These are phyloP conservation scores for Boletus edulis DNA, from an alignment of 768 basidiomycete species.

Conservation along the genomic window DNA sequence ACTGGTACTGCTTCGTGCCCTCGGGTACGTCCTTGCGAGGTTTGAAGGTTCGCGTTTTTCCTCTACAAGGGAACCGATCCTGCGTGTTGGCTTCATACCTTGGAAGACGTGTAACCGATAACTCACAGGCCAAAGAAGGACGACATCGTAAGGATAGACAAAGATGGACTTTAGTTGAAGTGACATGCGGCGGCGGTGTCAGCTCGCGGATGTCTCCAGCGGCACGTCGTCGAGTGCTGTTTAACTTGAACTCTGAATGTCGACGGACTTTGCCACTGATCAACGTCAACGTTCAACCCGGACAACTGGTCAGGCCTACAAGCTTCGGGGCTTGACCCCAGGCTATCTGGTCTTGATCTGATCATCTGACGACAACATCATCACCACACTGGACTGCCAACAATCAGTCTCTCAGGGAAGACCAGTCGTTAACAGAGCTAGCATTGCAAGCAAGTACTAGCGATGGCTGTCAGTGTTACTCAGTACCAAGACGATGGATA, in stretches of 20 bases:
- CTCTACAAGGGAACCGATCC: conserved; percentile 42
- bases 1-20: conserved; percentile 96
- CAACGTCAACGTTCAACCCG: too few species aligned
- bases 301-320: too few species aligned
- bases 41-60: conserved; percentile 94
- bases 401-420: too few species aligned
- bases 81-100: conserved; percentile 11
- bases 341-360: too few species aligned
- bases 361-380: too few species aligned
- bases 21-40: conserved; percentile 93
- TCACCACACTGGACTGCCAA: too few species aligned
- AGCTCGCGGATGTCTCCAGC: conserved; percentile 1
- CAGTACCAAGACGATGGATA: too few species aligned
- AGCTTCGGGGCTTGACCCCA: too few species aligned
- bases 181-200: background rate
- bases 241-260: background rate
- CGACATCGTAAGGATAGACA: conserved; percentile 51
- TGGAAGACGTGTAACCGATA: background rate
- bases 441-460: background rate
- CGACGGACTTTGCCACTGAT: too few species aligned
- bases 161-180: conserved; percentile 6
- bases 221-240: background rate
- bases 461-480: too few species aligned
- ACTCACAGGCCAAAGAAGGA: conserved; percentile 88
- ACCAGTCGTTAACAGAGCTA: background rate